Evolutionary conservation across 345 rosid genomes (phyloP).

Genomic region (rapeseed (Brassica napus)): Da-Ae NC_063436.1:21439501-21440000

Average conservation of each 20-base stretch:
- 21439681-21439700: conserved; percentile 97
- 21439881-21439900: conserved; percentile 4
- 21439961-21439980: conserved; percentile 64
- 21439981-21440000: conserved; percentile 87
- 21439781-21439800: conserved; percentile 64
- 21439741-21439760: not conserved
- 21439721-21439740: not conserved
- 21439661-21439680: conserved; percentile 82
- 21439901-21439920: not conserved
- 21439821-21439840: conserved; percentile 76
- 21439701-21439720: conserved; percentile 25
- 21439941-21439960: conserved; percentile 1
- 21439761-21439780: conserved; percentile 53
- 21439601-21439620: conserved; percentile 55
- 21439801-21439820: conserved; percentile 87
- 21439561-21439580: conserved; percentile 14
- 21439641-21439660: conserved; percentile 79
- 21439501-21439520: conserved; percentile 72
- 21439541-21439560: not conserved
- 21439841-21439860: conserved; percentile 86
- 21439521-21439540: conserved; percentile 62
- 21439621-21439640: conserved; percentile 87
- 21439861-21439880: conserved; percentile 20
- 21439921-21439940: not conserved
- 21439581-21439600: conserved; percentile 7